Evolutionary conservation across 2,329 filamentous ascomycete species (phyloP).

Genomic region (Sordariomycetes sp.): DNA sequence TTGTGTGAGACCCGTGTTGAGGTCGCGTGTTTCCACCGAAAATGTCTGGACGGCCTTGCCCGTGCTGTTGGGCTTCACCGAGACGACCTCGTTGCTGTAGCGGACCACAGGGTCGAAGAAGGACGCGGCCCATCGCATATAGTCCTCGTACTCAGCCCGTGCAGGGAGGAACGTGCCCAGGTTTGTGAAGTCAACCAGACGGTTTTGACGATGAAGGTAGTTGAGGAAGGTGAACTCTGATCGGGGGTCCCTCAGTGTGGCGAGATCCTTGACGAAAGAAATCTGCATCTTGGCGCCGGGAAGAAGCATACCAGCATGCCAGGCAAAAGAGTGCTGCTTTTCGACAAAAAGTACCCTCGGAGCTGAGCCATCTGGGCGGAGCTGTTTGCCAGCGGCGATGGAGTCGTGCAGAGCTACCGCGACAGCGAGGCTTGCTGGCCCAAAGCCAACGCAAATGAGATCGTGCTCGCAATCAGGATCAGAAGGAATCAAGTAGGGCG

Average conservation of each 20-base stretch:
- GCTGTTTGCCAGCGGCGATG: constrained; percentile 39
- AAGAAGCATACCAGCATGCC: constrained; percentile 93
- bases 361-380: constrained; percentile 28
- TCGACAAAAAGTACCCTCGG: constrained; percentile 83
- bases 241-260: constrained; percentile 76
- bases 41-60: constrained; percentile 50
- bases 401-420: constrained; percentile 82
- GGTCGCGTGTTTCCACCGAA: constrained; percentile 55
- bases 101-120: constrained; percentile 65
- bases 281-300: constrained; percentile 96
- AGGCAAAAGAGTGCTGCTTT: constrained; percentile 73
- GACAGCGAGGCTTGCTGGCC: constrained; percentile 81
- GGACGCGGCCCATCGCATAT: constrained; percentile 83
- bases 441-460: constrained; percentile 85
- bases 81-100: constrained; percentile 71
- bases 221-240: constrained; percentile 94
- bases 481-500: constrained; percentile 34
- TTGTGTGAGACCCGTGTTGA: constrained; percentile 42
- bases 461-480: constrained; percentile 63
- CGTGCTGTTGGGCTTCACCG: constrained; percentile 52
- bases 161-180: constrained; percentile 80
- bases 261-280: constrained; percentile 93
- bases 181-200: constrained; percentile 89
- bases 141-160: constrained; percentile 87
- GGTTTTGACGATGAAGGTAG: constrained; percentile 72